These are phyloP conservation scores for Mycena polygramma DNA, from an alignment of 768 basidiomycete species.

Conservation along the genomic window DNA sequence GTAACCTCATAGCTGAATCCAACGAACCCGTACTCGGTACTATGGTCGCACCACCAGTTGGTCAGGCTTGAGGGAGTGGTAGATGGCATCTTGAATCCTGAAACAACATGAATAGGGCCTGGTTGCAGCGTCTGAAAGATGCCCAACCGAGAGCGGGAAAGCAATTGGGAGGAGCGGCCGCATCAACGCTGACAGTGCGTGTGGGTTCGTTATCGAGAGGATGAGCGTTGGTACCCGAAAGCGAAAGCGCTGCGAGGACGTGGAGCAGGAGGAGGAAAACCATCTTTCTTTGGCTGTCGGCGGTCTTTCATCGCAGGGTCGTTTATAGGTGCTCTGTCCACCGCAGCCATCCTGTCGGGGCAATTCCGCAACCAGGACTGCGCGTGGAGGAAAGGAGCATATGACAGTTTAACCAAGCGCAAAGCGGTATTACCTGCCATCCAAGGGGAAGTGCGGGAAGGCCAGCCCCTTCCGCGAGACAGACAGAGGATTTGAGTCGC, in stretches of 20 bases:
- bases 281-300: conserved; percentile 7
- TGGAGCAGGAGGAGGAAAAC: conserved; percentile 8
- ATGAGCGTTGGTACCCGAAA: background rate
- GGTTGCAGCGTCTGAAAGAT: no score
- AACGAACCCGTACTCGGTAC: conserved; percentile 80
- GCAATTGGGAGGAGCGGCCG: conserved; percentile 47
- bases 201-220: conserved; percentile 19
- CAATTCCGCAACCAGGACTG: background rate
- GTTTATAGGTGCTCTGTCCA: conserved; percentile 2
- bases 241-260: conserved; percentile 11
- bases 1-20: conserved; percentile 85
- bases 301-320: background rate
- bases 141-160: conserved; percentile 51
- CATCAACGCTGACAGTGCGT: conserved; percentile 12
- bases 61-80: conserved; percentile 57
- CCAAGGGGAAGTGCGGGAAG: conserved; percentile 22
- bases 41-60: conserved; percentile 75
- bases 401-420: conserved; percentile 19
- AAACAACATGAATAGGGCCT: background rate
- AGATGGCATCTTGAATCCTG: conserved; percentile 68
- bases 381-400: conserved; percentile 21
- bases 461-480: conserved; percentile 1
- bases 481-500: background rate
- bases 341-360: conserved; percentile 13
- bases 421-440: conserved; percentile 1